Evolutionary conservation across 805 yeast genomes (phyloP).

Genomic region (Saturnispora sekii): DNA sequence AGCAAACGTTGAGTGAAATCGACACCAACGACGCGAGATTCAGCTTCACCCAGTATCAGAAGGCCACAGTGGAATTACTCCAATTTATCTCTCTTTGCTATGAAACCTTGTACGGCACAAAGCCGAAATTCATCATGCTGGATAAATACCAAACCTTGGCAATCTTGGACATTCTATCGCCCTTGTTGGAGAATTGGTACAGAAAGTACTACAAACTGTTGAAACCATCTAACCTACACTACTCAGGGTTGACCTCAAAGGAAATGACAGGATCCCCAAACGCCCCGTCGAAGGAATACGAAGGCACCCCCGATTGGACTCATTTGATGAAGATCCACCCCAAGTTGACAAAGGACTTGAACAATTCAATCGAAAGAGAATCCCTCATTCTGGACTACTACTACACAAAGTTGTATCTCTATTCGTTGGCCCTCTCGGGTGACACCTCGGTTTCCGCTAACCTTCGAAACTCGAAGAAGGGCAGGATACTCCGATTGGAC

Average conservation of each 20-base stretch:
- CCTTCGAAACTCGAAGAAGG: slow-evolving; percentile 19
- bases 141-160: slow-evolving; percentile 60
- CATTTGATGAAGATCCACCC: slow-evolving; percentile 25
- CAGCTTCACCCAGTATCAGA: slow-evolving; percentile 51
- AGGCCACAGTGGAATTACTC: slow-evolving; percentile 70
- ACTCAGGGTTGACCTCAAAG: slow-evolving; percentile 13
- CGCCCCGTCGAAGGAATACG: background rate
- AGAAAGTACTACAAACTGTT: slow-evolving; percentile 49
- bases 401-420: slow-evolving; percentile 76
- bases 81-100: slow-evolving; percentile 76
- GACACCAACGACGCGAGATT: slow-evolving; percentile 34
- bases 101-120: slow-evolving; percentile 68
- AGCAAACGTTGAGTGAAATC: slow-evolving; percentile 61
- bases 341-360: slow-evolving; percentile 31
- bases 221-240: slow-evolving; percentile 36
- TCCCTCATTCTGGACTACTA: slow-evolving; percentile 72
- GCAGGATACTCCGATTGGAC: slow-evolving; percentile 42
- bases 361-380: slow-evolving; percentile 48
- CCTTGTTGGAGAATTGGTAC: slow-evolving; percentile 74
- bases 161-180: slow-evolving; percentile 61
- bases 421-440: slow-evolving; percentile 66
- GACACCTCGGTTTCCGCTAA: slow-evolving; percentile 29
- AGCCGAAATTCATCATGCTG: slow-evolving; percentile 41
- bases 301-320: slow-evolving; percentile 11
- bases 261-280: background rate